Conservation (phyloP, 352 stramenopile genomes). For the Pythium volutum region DNA sequence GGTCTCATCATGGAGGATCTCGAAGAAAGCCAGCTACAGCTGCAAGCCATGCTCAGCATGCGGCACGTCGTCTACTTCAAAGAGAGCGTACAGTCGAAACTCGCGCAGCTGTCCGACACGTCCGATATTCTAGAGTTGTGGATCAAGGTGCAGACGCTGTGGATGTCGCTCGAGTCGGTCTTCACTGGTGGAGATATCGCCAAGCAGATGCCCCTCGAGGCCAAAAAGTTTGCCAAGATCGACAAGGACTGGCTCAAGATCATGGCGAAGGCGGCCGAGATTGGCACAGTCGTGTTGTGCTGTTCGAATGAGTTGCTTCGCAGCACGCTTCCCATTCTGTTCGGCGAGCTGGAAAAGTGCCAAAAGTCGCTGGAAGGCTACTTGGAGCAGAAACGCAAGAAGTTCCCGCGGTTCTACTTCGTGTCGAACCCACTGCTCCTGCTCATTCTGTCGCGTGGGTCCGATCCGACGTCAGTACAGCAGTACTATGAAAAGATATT, state of each 20-base stretch:
- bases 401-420: constrained; percentile 99
- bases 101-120: constrained; percentile 94
- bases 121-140: constrained; percentile 97
- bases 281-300: constrained; percentile 91
- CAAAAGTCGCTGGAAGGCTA: constrained; percentile 99
- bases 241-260: constrained; percentile 99
- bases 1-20: constrained; percentile 96
- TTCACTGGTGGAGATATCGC: constrained; percentile 98
- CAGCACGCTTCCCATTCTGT: constrained; percentile 95
- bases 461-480: constrained; percentile 97
- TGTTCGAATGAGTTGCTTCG: constrained; percentile 96
- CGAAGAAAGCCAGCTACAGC: constrained; percentile 97
- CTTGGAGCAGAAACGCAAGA: constrained; percentile 98
- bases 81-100: constrained; percentile 91
- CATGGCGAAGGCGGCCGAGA: constrained; percentile 92
- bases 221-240: constrained; percentile 97
- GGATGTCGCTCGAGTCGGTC: constrained; percentile 98
- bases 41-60: constrained; percentile 98
- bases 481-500: constrained; percentile 99
- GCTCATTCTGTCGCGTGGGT: constrained; percentile 97
- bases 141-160: constrained; percentile 98
- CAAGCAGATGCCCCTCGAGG: constrained; percentile 98
- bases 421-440: constrained; percentile 97
- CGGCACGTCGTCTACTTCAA: constrained; percentile 96
- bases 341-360: constrained; percentile 97